A percentile compares a stretch with the other conserved stretches of the same genome.
These are phyloP conservation scores for Hirschioporus abietinus DNA, from an alignment of 768 basidiomycete species.

Conservation along the genomic window DNA sequence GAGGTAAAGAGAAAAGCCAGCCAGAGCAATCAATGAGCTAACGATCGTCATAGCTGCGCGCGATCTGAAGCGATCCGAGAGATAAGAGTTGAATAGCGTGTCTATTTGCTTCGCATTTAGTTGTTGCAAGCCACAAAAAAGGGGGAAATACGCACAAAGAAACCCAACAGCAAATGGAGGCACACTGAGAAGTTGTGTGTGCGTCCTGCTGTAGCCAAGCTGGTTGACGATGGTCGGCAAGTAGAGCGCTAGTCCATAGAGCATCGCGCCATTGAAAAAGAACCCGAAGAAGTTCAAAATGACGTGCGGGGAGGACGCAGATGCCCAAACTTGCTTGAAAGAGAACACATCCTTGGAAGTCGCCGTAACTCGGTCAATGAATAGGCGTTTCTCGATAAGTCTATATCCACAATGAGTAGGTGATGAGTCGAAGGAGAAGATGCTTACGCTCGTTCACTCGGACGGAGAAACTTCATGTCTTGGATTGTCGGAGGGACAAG, in stretches of 20 bases:
- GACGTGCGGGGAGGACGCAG: not conserved
- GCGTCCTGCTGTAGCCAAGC: slow-evolving; percentile 23
- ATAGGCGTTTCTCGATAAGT: slow-evolving; percentile 11
- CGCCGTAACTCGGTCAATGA: slow-evolving; percentile 14
- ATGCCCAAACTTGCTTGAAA: not conserved
- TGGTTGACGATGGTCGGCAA: slow-evolving; percentile 22
- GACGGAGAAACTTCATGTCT: slow-evolving; percentile 44
- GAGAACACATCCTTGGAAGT: slow-evolving; percentile 11
- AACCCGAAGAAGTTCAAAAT: not conserved
- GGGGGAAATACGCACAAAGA: not conserved
- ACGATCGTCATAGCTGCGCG: slow-evolving; percentile 14
- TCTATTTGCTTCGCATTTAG: not conserved
- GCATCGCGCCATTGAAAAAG: not conserved
- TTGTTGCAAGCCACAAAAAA: not conserved
- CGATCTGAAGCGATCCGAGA: slow-evolving; percentile 14
- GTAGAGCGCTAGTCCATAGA: slow-evolving; percentile 14
- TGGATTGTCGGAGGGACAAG: slow-evolving; percentile 41
- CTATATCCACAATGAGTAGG: not conserved
- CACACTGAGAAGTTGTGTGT: slow-evolving; percentile 27
- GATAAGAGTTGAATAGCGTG: slow-evolving; percentile 11
- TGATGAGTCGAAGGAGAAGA: not conserved
- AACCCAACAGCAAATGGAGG: slow-evolving; percentile 23
- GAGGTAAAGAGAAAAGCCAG: slow-evolving; percentile 16
- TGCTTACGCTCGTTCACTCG: slow-evolving; percentile 45
- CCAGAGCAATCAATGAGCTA: slow-evolving; percentile 10